Percentiles rank a stretch among this genome's conserved stretches.
Conservation (phyloP, 1,139 yeast species). For the Nakaseomyces nivariensis region DNA sequence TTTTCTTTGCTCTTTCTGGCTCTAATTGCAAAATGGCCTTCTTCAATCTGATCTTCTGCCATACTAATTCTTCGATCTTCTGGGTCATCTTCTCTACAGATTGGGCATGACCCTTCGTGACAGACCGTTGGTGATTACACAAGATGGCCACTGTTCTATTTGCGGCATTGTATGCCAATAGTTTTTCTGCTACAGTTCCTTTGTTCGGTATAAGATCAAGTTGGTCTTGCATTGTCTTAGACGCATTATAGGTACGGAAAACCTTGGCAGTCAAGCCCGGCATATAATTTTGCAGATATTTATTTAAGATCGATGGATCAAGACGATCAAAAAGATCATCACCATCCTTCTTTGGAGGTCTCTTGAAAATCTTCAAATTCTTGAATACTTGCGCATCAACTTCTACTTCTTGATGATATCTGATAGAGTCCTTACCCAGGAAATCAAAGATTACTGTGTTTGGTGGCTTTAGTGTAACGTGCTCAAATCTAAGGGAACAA, state of each 20-base stretch:
- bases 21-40: slow-evolving; percentile 62
- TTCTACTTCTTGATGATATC: slow-evolving; percentile 86
- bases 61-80: slow-evolving; percentile 63
- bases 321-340: slow-evolving; percentile 88
- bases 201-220: slow-evolving; percentile 69
- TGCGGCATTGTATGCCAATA: slow-evolving; percentile 85
- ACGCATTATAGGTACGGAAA: slow-evolving; percentile 94
- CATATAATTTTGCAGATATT: slow-evolving; percentile 82
- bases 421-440: slow-evolving; percentile 89
- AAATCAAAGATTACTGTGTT: slow-evolving; percentile 88
- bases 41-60: slow-evolving; percentile 74
- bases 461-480: slow-evolving; percentile 78
- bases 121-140: slow-evolving; percentile 95
- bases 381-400: slow-evolving; percentile 86
- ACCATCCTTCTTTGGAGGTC: slow-evolving; percentile 80
- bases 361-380: slow-evolving; percentile 76
- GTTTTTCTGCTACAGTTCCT: slow-evolving; percentile 82
- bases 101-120: slow-evolving; percentile 72
- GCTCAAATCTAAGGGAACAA: slow-evolving; percentile 86
- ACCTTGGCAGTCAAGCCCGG: slow-evolving; percentile 92
- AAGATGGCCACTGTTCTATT: slow-evolving; percentile 89
- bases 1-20: slow-evolving; percentile 41
- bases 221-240: slow-evolving; percentile 94
- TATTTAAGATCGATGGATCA: slow-evolving; percentile 73
- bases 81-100: slow-evolving; percentile 72